Conservation (phyloP, 2,329 filamentous ascomycete genomes). For the Trichoderma lentiforme region DNA sequence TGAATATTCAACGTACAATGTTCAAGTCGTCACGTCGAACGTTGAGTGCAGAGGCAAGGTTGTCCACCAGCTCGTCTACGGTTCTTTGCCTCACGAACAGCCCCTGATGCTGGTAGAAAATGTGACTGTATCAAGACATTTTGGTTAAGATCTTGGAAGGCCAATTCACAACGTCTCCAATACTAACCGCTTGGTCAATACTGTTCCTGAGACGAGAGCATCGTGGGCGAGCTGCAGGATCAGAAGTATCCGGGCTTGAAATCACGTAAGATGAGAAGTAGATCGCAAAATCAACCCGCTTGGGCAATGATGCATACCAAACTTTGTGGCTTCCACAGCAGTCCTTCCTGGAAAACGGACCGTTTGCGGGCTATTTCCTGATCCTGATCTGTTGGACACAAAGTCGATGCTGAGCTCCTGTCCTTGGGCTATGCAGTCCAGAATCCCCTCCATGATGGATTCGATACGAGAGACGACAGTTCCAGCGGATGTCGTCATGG, state of each 20-base stretch:
- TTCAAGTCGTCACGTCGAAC: constrained; percentile 64
- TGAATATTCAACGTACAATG: constrained; percentile 51
- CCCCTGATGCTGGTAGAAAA: constrained; percentile 74
- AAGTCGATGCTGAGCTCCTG: constrained; percentile 30
- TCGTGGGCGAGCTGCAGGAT: constrained; percentile 60
- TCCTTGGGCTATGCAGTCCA: constrained; percentile 27
- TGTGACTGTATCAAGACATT: constrained; percentile 51
- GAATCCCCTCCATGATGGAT: constrained; percentile 30
- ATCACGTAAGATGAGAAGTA: neutral
- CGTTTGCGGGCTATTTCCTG: constrained; percentile 19
- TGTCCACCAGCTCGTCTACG: constrained; percentile 71
- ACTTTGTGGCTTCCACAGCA: constrained; percentile 47
- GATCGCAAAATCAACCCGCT: neutral
- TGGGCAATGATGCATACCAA: constrained; percentile 40
- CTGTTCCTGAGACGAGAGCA: constrained; percentile 51
- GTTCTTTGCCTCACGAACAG: constrained; percentile 66
- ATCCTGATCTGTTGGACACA: constrained; percentile 23
- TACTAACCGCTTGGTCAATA: constrained; percentile 60
- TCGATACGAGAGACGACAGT: constrained; percentile 37
- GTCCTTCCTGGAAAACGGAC: constrained; percentile 48
- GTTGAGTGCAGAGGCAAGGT: constrained; percentile 67
- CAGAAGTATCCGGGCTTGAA: constrained; percentile 52
- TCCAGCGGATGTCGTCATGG: constrained; percentile 23
- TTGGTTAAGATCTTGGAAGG: neutral
- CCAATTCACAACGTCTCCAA: neutral